phyloP scores from a whole-genome alignment of 805 yeast genomes.

The Candida corydali region DNA sequence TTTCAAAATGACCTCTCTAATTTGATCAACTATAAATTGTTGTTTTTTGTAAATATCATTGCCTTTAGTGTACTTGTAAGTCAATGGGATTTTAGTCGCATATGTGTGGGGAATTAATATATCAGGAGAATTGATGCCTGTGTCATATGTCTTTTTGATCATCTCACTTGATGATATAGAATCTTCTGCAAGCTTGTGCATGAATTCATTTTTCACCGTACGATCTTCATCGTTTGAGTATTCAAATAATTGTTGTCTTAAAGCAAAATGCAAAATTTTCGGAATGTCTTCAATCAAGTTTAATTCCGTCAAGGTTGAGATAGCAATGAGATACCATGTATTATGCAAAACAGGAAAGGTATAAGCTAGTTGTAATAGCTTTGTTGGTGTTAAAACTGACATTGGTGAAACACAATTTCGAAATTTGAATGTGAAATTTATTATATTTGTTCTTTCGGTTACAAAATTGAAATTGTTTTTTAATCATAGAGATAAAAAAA shows the following conservation, averaged over 20 bases:
- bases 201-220: conserved; percentile 28
- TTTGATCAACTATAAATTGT: conserved; percentile 41
- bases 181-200: conserved; percentile 36
- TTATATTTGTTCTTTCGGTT: neutral
- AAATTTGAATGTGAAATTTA: neutral
- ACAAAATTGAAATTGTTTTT: neutral
- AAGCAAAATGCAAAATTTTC: conserved; percentile 64
- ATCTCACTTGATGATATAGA: conserved; percentile 35
- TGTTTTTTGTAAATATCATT: conserved; percentile 36
- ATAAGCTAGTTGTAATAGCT: conserved; percentile 50
- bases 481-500: too few relatives aligned
- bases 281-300: conserved; percentile 83
- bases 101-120: conserved; percentile 36
- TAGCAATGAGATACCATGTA: conserved; percentile 76
- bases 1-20: conserved; percentile 76
- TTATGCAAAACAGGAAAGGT: conserved; percentile 50
- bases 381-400: conserved; percentile 43
- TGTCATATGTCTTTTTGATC: conserved; percentile 33
- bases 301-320: conserved; percentile 75
- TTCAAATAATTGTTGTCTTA: conserved; percentile 38
- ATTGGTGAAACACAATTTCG: neutral
- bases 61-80: conserved; percentile 27
- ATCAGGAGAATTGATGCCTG: conserved; percentile 42
- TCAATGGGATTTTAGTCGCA: conserved; percentile 33
- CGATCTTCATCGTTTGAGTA: conserved; percentile 12